Conservation (phyloP, 192 early-diverging fungal species). For the Chytriomyces sp. region DNA sequence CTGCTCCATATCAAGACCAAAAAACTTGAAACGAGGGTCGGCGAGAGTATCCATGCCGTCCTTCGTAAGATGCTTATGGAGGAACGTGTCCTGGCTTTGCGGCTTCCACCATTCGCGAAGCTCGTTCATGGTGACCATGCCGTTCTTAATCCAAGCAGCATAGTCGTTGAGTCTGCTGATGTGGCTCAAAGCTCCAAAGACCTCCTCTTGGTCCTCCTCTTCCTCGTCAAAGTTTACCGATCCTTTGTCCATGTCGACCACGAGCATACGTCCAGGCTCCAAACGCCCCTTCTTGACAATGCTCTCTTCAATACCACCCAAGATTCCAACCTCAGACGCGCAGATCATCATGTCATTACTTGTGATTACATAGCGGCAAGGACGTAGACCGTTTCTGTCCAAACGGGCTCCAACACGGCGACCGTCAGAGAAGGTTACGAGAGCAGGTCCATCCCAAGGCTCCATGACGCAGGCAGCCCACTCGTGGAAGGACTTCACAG, state of each 20-base stretch:
- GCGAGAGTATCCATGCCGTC: slow-evolving; percentile 34
- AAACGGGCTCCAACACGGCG: slow-evolving; percentile 97
- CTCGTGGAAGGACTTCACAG: slow-evolving; percentile 92
- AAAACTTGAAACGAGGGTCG: slow-evolving; percentile 73
- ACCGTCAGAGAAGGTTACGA: slow-evolving; percentile 97
- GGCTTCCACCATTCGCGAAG: slow-evolving; percentile 47
- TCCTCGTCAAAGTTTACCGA: slow-evolving; percentile 80
- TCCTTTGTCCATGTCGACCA: slow-evolving; percentile 92
- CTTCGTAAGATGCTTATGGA: slow-evolving; percentile 49
- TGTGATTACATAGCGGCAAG: slow-evolving; percentile 97
- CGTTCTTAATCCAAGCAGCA: slow-evolving; percentile 80
- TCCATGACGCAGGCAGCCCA: slow-evolving; percentile 99
- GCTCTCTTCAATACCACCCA: slow-evolving; percentile 75
- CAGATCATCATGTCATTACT: slow-evolving; percentile 94
- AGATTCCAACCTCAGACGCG: slow-evolving; percentile 94
- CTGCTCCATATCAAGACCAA: slow-evolving; percentile 93
- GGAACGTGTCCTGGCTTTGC: slow-evolving; percentile 54
- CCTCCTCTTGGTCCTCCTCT: slow-evolving; percentile 61
- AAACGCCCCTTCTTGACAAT: slow-evolving; percentile 90
- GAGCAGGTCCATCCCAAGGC: slow-evolving; percentile 96
- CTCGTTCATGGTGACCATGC: slow-evolving; percentile 75
- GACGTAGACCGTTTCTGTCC: slow-evolving; percentile 96
- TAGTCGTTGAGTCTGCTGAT: slow-evolving; percentile 75
- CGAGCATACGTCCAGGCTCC: slow-evolving; percentile 94
- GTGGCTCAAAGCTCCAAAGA: slow-evolving; percentile 27